phyloP scores from a whole-genome alignment of 192 early-diverging fungal genomes.

The Backusella mclennaniae region DNA sequence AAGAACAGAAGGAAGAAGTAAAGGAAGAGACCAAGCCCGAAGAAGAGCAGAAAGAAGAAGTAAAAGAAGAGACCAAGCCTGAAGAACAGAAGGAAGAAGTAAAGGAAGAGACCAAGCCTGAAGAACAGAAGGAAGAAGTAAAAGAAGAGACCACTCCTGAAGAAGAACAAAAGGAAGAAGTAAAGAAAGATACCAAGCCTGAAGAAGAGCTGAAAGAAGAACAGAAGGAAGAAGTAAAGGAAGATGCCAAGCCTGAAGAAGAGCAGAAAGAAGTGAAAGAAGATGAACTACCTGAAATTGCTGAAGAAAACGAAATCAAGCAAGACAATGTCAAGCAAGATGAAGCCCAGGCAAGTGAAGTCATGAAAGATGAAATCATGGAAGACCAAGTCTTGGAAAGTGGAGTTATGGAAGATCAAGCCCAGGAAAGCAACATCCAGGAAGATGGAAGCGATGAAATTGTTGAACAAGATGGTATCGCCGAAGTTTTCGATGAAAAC shows the following conservation, averaged over 20 bases:
- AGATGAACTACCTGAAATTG: background rate
- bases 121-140: background rate
- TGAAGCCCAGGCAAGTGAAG: background rate
- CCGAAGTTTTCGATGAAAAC: background rate
- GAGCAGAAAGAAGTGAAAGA: background rate
- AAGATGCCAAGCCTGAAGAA: background rate
- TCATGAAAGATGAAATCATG: background rate
- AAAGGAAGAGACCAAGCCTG: background rate
- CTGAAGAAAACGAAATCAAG: background rate
- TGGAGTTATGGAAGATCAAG: background rate
- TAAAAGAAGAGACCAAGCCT: background rate
- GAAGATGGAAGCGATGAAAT: background rate
- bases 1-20: background rate
- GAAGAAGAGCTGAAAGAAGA: background rate
- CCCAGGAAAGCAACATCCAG: background rate
- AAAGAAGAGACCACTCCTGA: background rate
- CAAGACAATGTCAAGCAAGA: background rate
- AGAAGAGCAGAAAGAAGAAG: background rate
- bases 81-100: background rate
- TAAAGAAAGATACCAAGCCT: background rate
- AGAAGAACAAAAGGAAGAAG: background rate
- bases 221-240: background rate
- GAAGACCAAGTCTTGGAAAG: background rate
- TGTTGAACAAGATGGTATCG: background rate
- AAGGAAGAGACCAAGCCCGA: background rate